Percentiles rank a stretch among this genome's conserved stretches.
These are phyloP conservation scores for Cicer pinnatifidum DNA, from an alignment of 306 rosid genomes.

Conservation along the genomic window DNA sequence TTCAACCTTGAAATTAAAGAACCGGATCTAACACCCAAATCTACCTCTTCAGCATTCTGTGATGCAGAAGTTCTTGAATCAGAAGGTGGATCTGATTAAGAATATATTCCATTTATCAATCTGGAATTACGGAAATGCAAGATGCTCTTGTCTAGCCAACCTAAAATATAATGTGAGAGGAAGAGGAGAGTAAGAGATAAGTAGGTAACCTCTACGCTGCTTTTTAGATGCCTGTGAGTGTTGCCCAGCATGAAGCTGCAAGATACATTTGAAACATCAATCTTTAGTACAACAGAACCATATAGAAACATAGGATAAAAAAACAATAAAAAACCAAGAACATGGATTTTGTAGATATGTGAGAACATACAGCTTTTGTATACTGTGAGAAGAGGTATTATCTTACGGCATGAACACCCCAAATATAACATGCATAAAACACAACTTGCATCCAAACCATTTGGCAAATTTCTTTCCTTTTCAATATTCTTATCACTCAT, in stretches of 20 bases:
- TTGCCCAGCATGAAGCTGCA: conserved; percentile 87
- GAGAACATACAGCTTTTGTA: conserved; percentile 36
- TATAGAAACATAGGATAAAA: conserved; percentile 33
- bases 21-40: conserved; percentile 53
- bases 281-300: conserved; percentile 34
- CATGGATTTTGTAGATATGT: conserved; percentile 25
- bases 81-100: conserved; percentile 50
- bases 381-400: conserved; percentile 26
- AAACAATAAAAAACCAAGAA: conserved; percentile 19
- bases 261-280: conserved; percentile 41
- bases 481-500: conserved; percentile 6
- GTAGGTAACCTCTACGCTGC: conserved; percentile 58
- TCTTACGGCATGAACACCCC: conserved; percentile 24
- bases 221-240: conserved; percentile 64
- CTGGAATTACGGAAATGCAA: conserved; percentile 33
- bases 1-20: conserved; percentile 77
- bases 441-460: conserved; percentile 20
- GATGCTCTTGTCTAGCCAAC: conserved; percentile 43
- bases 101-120: conserved; percentile 37
- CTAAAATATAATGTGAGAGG: conserved; percentile 32
- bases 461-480: not conserved
- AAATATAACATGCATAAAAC: conserved; percentile 29
- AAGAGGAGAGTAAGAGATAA: conserved; percentile 12
- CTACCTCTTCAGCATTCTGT: conserved; percentile 57
- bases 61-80: conserved; percentile 54